A percentile compares a stretch with the other conserved stretches of the same genome.
Evolutionary conservation across 305 asterid genomes (phyloP).

Genomic region (Solanum hybrid): DNA sequence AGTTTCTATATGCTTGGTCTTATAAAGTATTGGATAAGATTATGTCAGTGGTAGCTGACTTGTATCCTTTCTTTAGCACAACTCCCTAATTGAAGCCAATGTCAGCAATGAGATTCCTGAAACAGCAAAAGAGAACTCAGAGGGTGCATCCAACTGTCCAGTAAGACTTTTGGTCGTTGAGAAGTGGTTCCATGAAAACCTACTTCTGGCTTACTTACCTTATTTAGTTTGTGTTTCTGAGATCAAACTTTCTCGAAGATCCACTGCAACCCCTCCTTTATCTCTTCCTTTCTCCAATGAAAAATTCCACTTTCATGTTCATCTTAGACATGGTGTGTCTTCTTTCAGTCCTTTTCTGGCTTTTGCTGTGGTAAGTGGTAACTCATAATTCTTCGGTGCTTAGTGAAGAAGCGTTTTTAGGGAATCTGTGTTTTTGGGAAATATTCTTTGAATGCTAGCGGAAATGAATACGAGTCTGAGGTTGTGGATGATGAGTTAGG

Average conservation of each 20-base stretch:
- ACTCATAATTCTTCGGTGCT: slow-evolving; percentile 61
- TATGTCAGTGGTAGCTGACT: not conserved
- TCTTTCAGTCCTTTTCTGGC: too few species aligned
- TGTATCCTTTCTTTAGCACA: not conserved
- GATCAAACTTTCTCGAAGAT: slow-evolving; percentile 22
- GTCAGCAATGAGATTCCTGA: not conserved
- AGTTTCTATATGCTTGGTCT: not conserved
- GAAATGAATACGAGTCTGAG: slow-evolving; percentile 25
- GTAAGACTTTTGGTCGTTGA: not conserved
- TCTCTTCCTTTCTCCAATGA: slow-evolving; percentile 4
- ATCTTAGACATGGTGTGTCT: too few species aligned
- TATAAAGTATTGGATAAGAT: not conserved
- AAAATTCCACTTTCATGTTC: too few species aligned
- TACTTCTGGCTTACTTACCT: not conserved
- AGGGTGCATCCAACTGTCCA: not conserved
- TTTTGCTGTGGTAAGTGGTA: slow-evolving; percentile 8
- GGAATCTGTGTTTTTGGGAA: slow-evolving; percentile 47
- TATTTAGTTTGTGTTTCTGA: not conserved
- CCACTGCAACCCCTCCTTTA: slow-evolving; percentile 26
- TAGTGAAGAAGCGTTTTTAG: slow-evolving; percentile 66
- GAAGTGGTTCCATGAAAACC: not conserved
- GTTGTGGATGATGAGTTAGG: slow-evolving; percentile 14
- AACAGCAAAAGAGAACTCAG: not conserved
- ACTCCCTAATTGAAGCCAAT: not conserved
- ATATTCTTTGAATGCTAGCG: slow-evolving; percentile 29